Conservation (phyloP, 371 early-diverging fungal genomes). For the Mucor irregularis region DNA sequence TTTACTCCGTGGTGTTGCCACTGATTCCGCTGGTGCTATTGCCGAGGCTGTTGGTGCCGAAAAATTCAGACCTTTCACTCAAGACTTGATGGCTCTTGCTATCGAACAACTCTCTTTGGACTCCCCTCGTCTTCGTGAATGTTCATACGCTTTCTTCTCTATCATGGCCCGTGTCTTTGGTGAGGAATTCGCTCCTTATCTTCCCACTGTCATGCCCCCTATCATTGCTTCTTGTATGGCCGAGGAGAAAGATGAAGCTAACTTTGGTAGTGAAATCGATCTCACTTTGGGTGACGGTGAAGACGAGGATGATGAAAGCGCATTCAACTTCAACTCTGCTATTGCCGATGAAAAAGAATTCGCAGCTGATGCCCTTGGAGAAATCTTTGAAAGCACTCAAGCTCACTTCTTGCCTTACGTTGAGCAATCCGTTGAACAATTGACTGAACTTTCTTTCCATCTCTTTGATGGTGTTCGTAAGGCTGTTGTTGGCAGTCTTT, state of each 20-base stretch:
- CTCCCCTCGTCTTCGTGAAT: conserved; percentile 77
- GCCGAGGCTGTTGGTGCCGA: conserved; percentile 89
- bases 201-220: conserved; percentile 75
- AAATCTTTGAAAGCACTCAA: conserved; percentile 79
- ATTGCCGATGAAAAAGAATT: conserved; percentile 92
- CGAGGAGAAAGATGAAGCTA: conserved; percentile 63
- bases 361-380: conserved; percentile 84
- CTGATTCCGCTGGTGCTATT: conserved; percentile 83
- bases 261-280: conserved; percentile 48
- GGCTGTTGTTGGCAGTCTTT: conserved; percentile 68
- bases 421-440: conserved; percentile 64
- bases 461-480: conserved; percentile 84
- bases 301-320: conserved; percentile 58
- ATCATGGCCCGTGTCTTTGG: conserved; percentile 81
- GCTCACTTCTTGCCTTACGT: conserved; percentile 83
- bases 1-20: conserved; percentile 83
- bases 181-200: conserved; percentile 78
- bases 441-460: conserved; percentile 67
- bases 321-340: conserved; percentile 74
- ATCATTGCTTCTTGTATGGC: conserved; percentile 73
- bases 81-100: conserved; percentile 74
- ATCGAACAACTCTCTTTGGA: conserved; percentile 77
- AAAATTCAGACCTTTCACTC: conserved; percentile 74
- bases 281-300: conserved; percentile 41
- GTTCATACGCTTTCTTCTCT: conserved; percentile 85